Base-by-base conservation (phyloP, 371 early-diverging fungal genomes). In the Dentiscutata heterogama region DNA sequence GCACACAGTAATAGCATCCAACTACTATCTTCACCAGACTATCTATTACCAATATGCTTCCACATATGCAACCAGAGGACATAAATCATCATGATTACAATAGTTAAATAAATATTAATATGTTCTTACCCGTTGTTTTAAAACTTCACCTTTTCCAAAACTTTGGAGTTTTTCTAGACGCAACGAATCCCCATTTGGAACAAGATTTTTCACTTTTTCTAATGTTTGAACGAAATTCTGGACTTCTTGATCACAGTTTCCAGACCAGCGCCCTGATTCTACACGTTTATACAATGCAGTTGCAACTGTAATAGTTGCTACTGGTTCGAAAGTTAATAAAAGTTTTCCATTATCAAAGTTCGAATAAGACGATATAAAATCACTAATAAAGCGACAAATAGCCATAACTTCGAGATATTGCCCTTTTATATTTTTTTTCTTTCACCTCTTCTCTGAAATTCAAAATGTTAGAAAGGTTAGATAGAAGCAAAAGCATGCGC, bases 211-310 rank as follows among this genome's bases (percentile, higher is more conserved):
- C 25, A 50, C 72, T 42, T 39, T 72, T 72, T 72, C 72, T 53
- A 73, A 50, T 27, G 42, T 29, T 16, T 73, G 27, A 25, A 20
- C n/a, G 25, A 72, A 73, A 73, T 73, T 73, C 46, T 18, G 58
- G 22, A 58, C 58, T 58, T 58, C 58, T 58, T 58, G 18, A 58
- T 58, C 22, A 58, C 20, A 58, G 3, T 58, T 22, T n/a, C 58
- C 22, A 58, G 58, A n/a, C 58, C 58, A 56, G 20, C 7, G 16
- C 4, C 18, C 22, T 20, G 16, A 16, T 56, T 42, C 42, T 42
- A 42, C 58, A 56, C 58, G 18, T 56, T 56, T 42, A 56, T 56
- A 56, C 22, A 56, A 56, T 2, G 58, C 58, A 56, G 58, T 56
- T 56, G 58, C 42, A 42, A 42, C 42, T 42, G 42, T 42, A 42